Base-by-base conservation (phyloP, 2,329 filamentous ascomycete genomes). In the Orbilia oligospora region DNA sequence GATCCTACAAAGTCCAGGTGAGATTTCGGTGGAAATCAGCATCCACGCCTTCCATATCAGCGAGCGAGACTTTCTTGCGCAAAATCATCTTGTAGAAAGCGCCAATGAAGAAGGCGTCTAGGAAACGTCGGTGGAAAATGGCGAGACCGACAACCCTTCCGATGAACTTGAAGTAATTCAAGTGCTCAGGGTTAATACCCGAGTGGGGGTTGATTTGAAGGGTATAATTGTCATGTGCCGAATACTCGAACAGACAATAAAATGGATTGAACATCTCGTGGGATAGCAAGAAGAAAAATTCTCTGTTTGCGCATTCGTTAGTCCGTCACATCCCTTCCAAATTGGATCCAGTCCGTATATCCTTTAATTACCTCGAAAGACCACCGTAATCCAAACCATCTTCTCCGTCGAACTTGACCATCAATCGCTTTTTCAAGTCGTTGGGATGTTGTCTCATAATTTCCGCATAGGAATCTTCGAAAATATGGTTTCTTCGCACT, bases 201-300 rank as follows among this genome's bases (percentile, higher is more conserved):
- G 96, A 99, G 85, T 99, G 96, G 55, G 96, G 96, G 87, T 99
- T 99, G 87, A 99, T 99, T 86, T 99, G 96, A 70, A 99, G 91
- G 33, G 96, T 99, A 87, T 99, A 99, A 87, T 99, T 99, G 90
- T 99, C 96, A 87, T 99, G 96, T 46, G 96, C 96, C 27, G 96
- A 98, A 86, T 99, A 99, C 86, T 99, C 96, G 87, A 99, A 99
- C 68, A 99, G 88, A 85, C 96, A 99, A 87, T 99, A 99, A 87
- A 99, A 99, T 36, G 96, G 96, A 85, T 99, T 99, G 87, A 99
- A 99, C 96, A 99, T 99, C 87, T 99, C 96, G 86, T 99, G 96
- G 16, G 95, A 98, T 70, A 99, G 90, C 48, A 99, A 88, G 90
- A 99, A 99, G 88, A 99, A 99, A 88, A 99, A 99, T 86, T 99